Conservation (phyloP, 306 rosid genomes). For the Rosa multiflora region DNA sequence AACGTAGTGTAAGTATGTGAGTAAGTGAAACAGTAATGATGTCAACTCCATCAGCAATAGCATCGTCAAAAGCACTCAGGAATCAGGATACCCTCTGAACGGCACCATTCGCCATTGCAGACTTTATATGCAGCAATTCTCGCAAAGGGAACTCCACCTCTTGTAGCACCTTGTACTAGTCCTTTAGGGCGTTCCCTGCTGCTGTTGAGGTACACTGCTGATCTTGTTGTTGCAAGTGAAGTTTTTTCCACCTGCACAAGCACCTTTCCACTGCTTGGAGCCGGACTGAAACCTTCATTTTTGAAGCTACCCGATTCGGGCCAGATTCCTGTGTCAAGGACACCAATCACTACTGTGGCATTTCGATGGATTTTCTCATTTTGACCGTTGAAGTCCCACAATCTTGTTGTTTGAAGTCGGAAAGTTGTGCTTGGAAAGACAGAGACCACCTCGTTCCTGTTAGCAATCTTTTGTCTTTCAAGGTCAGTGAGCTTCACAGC, state of each 20-base stretch:
- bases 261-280: neutral
- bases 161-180: constrained; percentile 17
- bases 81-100: neutral
- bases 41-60: constrained; percentile 11
- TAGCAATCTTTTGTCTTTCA: neutral
- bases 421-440: neutral
- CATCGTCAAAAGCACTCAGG: neutral
- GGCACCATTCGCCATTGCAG: constrained; percentile 9
- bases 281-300: neutral
- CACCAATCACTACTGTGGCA: neutral
- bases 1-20: neutral
- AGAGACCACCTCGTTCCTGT: neutral
- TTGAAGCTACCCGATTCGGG: neutral
- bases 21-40: neutral
- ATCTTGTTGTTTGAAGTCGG: neutral
- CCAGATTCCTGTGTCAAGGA: neutral
- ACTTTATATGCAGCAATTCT: constrained; percentile 28
- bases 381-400: neutral
- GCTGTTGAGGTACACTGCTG: constrained; percentile 46
- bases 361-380: neutral
- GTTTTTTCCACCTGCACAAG: neutral
- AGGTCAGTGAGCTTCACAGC: neutral
- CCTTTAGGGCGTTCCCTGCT: constrained; percentile 29
- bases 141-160: constrained; percentile 3
- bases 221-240: constrained; percentile 1